A percentile compares a stretch with the other conserved stretches of the same genome.
phyloP scores from a whole-genome alignment of 2,329 filamentous ascomycete species.

The Claviceps sp. region DNA sequence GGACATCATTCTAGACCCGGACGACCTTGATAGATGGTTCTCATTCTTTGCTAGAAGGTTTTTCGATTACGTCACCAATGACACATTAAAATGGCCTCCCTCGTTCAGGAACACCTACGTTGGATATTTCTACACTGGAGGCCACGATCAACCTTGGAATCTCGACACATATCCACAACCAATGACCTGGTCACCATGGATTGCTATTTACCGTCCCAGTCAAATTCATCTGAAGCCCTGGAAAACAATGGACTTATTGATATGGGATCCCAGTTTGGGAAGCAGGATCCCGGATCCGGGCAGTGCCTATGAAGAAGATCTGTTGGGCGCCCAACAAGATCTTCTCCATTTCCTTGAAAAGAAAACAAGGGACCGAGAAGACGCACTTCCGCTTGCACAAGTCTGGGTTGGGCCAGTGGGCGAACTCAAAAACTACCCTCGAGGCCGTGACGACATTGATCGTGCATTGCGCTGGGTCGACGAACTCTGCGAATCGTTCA shows the following conservation, averaged over 20 bases:
- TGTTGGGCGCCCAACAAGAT: constrained; percentile 32
- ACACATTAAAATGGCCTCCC: constrained; percentile 9
- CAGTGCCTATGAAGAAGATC: constrained; percentile 17
- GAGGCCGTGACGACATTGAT: constrained; percentile 26
- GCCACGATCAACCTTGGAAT: neutral
- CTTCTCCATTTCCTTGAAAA: constrained; percentile 26
- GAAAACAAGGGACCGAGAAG: constrained; percentile 15
- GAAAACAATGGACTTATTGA: constrained; percentile 32
- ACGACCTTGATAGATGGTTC: constrained; percentile 14
- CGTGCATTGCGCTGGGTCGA: constrained; percentile 26
- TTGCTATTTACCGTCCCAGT: constrained; percentile 32
- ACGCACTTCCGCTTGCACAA: constrained; percentile 19
- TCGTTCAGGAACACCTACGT: constrained; percentile 12
- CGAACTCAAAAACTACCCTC: constrained; percentile 8
- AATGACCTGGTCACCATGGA: constrained; percentile 27
- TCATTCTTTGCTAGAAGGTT: constrained; percentile 8
- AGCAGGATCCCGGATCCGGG: constrained; percentile 12
- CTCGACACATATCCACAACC: neutral
- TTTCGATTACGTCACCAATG: neutral
- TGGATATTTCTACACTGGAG: constrained; percentile 34
- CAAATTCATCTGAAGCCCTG: constrained; percentile 22
- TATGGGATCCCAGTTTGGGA: constrained; percentile 34
- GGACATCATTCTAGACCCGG: constrained; percentile 9
- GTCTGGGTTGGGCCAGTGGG: constrained; percentile 33
- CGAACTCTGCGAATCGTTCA: constrained; percentile 19